These are phyloP conservation scores for Leccinum variicolor DNA, from an alignment of 768 basidiomycete genomes.

Conservation along the genomic window DNA sequence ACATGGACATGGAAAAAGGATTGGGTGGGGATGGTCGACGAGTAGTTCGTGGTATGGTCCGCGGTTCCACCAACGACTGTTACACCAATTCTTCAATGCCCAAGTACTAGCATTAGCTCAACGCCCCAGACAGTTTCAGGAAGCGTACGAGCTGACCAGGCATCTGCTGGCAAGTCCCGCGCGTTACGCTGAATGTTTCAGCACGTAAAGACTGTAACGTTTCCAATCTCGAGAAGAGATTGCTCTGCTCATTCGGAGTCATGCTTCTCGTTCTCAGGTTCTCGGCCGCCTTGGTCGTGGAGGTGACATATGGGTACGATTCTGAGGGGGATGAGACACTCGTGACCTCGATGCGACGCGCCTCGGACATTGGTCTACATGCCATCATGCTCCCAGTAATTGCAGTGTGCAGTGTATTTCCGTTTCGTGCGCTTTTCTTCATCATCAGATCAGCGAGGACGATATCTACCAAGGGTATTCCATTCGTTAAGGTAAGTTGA, in stretches of 20 bases:
- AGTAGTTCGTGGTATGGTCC: too few species aligned
- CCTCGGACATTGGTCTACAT: neutral
- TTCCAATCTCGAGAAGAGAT: too few species aligned
- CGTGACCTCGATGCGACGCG: slow-evolving; percentile 5
- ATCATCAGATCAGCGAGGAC: neutral
- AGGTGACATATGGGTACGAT: neutral
- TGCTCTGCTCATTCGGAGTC: too few species aligned
- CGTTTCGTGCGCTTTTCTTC: too few species aligned
- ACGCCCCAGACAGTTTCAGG: too few species aligned
- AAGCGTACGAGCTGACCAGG: neutral
- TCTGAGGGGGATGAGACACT: neutral
- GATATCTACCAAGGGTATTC: neutral
- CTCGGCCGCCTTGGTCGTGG: too few species aligned
- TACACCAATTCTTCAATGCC: too few species aligned
- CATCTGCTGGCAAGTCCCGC: neutral
- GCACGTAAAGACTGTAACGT: neutral
- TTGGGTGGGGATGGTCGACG: neutral
- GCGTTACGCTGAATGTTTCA: neutral
- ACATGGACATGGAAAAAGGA: neutral
- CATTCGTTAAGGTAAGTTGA: neutral
- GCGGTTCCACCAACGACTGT: too few species aligned
- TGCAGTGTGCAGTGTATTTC: too few species aligned
- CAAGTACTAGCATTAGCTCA: too few species aligned
- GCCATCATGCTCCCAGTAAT: too few species aligned
- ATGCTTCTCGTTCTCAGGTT: too few species aligned